These are phyloP conservation scores for Pleodorina starrii DNA, from an alignment of 139 green algal species.

Conservation along the genomic window DNA sequence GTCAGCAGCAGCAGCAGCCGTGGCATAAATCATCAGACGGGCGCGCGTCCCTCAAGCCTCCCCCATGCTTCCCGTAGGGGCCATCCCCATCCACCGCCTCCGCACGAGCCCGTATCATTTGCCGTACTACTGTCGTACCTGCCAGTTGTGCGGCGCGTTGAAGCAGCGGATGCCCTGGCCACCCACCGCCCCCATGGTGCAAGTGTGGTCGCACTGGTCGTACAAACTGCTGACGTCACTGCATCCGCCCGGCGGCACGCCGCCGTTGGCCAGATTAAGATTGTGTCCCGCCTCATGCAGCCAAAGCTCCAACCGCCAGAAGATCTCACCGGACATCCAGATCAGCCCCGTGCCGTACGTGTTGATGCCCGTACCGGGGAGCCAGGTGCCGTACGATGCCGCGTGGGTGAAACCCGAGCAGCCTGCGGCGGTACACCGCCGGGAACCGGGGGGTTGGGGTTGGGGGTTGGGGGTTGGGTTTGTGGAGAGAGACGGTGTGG, in stretches of 20 bases:
- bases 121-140: conserved; percentile 23
- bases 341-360: background rate
- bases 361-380: background rate
- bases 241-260: background rate
- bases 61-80: no score
- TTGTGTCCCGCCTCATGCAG: conserved; percentile 38
- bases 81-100: no score
- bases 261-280: background rate
- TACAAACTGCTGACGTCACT: no score
- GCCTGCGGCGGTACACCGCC: no score
- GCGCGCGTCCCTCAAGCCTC: no score
- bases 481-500: no score
- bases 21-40: no score
- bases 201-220: conserved; percentile 41
- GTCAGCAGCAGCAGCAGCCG: no score
- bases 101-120: no score
- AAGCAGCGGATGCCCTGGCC: conserved; percentile 33
- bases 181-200: background rate
- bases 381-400: background rate
- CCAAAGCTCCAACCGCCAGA: background rate
- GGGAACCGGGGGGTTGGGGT: no score
- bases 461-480: no score
- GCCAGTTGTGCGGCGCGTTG: conserved; percentile 25
- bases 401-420: background rate
- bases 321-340: background rate